Evolutionary conservation across 805 yeast genomes (phyloP), one percentile per base, ranked within the genome.

Genomic region (Candida krabiensis): DNA sequence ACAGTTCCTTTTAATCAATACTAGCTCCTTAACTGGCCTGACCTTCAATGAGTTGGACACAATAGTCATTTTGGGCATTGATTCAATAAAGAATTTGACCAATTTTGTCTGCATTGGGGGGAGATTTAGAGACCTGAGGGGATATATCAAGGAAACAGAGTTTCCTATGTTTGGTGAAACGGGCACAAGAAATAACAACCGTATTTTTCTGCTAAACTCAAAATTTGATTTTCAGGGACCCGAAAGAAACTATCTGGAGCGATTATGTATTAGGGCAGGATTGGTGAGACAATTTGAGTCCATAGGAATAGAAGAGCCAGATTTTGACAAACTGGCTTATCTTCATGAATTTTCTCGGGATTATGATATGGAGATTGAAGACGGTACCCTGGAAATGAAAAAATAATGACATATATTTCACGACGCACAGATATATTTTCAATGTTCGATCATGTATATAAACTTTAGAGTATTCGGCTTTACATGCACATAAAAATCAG

Each of bases 171-270:
- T 53, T 31, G 41, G 50, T 3, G 49, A 39, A 5, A 18, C 12
- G 9, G 27, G 23, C 7, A 4, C 30, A 1, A 19, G 17, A 2
- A 31, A 21, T 2, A 14, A 28, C 4, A 46, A 48, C 15, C 33
- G 34, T 4, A 9, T 46, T n/a, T 35, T 47, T 17, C 21, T 60
- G 8, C 33, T 60, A 17, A 45, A 50, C 13, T 36, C 59, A 0
- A 40, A 45, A 16, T 36, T 44, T 0, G 63, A 56, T 38, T 52
- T 61, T 35, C 59, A 50, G 2, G 25, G 37, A 26, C 33, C 47
- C 28, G 69, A 64, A 30, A 49, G 69, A 38, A 54, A 52, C 35
- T 56, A 54, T 17, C 37, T 63, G 5, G 63, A 58, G 33, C 53
- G 68, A 33, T 37, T 55, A 12, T 44, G 54, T 13, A 35, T 61